Conservation (phyloP, 2,329 filamentous ascomycete species). For the Diaporthe sp. region DNA sequence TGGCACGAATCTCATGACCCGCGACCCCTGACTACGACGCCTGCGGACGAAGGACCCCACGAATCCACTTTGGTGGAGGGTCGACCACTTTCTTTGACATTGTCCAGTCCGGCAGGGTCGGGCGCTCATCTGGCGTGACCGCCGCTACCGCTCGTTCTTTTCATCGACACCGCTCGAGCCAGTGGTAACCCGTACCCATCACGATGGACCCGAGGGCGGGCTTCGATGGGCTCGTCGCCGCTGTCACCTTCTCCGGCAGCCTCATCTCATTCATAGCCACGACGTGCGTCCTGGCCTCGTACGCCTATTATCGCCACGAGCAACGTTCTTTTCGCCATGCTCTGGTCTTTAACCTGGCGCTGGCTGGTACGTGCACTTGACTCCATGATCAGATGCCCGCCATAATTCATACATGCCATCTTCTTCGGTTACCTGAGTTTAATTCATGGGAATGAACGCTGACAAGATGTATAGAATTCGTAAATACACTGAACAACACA, state of each 20-base stretch:
- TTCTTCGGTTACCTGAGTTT: neutral
- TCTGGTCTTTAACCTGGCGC: constrained; percentile 44
- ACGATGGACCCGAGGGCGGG: constrained; percentile 30
- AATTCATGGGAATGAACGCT: neutral
- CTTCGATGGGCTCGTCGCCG: constrained; percentile 34
- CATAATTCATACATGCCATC: too few species aligned
- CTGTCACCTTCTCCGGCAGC: constrained; percentile 41
- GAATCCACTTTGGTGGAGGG: constrained; percentile 25
- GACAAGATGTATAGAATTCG: constrained; percentile 50
- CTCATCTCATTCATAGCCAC: constrained; percentile 41
- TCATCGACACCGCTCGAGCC: neutral
- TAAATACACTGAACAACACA: constrained; percentile 58
- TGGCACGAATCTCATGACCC: constrained; percentile 27
- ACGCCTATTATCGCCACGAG: constrained; percentile 38
- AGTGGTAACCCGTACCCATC: constrained; percentile 6
- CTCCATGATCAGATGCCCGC: neutral
- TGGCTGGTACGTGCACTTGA: constrained; percentile 43
- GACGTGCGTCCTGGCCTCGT: constrained; percentile 39
- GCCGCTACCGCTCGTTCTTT: neutral
- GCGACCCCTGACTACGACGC: constrained; percentile 23
- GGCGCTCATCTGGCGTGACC: constrained; percentile 8
- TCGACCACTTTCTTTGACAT: constrained; percentile 15
- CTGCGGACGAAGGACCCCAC: constrained; percentile 6
- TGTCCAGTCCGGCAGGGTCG: constrained; percentile 17
- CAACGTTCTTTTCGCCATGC: constrained; percentile 46